These are phyloP conservation scores for Boletus rubropictus DNA, from an alignment of 768 basidiomycete species.

Conservation along the genomic window DNA sequence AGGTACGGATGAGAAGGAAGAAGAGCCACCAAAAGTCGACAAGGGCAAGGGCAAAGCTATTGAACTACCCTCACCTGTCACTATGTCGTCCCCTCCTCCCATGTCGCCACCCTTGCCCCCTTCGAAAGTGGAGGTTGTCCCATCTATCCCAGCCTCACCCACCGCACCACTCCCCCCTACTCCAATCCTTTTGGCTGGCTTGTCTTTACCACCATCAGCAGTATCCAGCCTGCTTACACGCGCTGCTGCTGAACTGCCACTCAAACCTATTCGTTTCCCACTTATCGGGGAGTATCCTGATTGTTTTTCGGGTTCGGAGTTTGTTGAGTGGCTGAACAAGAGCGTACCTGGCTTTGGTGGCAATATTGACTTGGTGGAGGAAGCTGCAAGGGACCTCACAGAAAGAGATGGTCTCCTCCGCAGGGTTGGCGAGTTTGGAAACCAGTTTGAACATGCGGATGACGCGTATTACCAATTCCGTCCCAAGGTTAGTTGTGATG, in stretches of 20 bases:
- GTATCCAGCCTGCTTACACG: conserved; percentile 66
- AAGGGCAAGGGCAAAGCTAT: conserved; percentile 75
- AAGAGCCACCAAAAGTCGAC: conserved; percentile 54
- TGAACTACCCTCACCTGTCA: conserved; percentile 31
- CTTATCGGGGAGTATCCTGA: conserved; percentile 80
- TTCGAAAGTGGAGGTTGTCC: conserved; percentile 33
- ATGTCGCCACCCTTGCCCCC: conserved; percentile 59
- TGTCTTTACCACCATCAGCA: conserved; percentile 58
- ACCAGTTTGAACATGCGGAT: conserved; percentile 69
- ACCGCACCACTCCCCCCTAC: conserved; percentile 38
- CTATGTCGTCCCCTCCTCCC: conserved; percentile 51
- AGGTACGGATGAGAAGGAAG: conserved; percentile 29
- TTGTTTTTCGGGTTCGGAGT: conserved; percentile 85
- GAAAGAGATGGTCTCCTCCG: conserved; percentile 55
- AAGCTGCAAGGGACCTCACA: conserved; percentile 52
- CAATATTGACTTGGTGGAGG: conserved; percentile 72
- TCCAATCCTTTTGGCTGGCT: conserved; percentile 70
- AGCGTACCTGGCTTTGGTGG: conserved; percentile 76
- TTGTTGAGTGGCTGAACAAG: conserved; percentile 76
- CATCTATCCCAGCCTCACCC: conserved; percentile 26
- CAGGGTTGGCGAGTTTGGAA: conserved; percentile 77
- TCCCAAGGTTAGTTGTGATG: conserved; percentile 49
- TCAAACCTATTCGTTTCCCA: conserved; percentile 69
- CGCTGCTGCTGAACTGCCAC: conserved; percentile 65
- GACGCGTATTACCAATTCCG: conserved; percentile 84